Evolutionary conservation across 345 rosid genomes (phyloP).

Genomic region (Conringia planisiliqua): DNA sequence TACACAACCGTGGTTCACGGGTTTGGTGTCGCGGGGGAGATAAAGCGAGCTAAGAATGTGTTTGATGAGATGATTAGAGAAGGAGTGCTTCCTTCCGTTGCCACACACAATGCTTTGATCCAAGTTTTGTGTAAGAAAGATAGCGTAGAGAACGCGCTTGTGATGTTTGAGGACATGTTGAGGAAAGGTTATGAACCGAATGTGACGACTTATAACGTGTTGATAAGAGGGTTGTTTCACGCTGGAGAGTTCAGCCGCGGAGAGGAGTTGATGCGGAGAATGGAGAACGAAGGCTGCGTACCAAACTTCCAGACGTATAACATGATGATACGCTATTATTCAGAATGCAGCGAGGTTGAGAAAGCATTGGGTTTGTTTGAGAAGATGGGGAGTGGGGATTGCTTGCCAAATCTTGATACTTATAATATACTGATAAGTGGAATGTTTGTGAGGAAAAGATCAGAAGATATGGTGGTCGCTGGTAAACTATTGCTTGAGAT

Average conservation of each 20-base stretch:
- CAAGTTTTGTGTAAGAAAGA: conserved; percentile 94
- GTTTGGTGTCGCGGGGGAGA: conserved; percentile 72
- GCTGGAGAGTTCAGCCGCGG: conserved; percentile 63
- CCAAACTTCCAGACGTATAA: conserved; percentile 85
- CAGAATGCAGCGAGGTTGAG: conserved; percentile 67
- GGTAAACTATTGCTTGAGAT: conserved; percentile 81
- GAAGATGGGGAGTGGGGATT: conserved; percentile 58
- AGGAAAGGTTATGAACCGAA: conserved; percentile 71
- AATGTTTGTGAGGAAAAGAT: conserved; percentile 87
- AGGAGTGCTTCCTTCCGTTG: conserved; percentile 84
- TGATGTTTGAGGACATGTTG: conserved; percentile 75
- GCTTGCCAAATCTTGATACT: conserved; percentile 88
- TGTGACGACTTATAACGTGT: conserved; percentile 58
- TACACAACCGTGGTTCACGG: conserved; percentile 81
- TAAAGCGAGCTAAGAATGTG: conserved; percentile 53
- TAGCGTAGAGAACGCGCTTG: conserved; percentile 64
- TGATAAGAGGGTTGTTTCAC: conserved; percentile 83
- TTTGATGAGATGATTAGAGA: conserved; percentile 66
- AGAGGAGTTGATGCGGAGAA: conserved; percentile 55
- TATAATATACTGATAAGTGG: conserved; percentile 71
- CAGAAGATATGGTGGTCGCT: conserved; percentile 71
- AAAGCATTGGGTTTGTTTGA: conserved; percentile 58
- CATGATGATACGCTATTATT: conserved; percentile 61
- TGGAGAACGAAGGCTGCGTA: conserved; percentile 58
- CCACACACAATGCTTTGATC: conserved; percentile 80